Percentiles rank a stretch among this genome's conserved stretches.
These are phyloP conservation scores for Monosporascus sp. DNA, from an alignment of 2,329 filamentous ascomycete species.

Conservation along the genomic window DNA sequence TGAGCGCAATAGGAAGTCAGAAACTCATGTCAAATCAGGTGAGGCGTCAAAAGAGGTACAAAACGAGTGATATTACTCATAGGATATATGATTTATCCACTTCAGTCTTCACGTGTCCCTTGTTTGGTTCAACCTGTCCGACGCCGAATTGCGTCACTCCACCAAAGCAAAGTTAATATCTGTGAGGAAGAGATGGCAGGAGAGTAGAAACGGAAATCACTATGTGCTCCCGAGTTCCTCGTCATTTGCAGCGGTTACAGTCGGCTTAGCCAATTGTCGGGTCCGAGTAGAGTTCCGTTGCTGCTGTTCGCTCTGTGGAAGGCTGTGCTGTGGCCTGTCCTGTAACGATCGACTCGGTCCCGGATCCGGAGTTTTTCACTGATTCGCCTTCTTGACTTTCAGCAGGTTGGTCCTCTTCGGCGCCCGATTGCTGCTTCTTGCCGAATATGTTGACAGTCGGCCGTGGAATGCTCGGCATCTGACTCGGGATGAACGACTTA, in stretches of 20 bases:
- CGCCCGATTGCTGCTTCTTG: conserved; percentile 9
- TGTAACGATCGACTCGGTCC: conserved; percentile 3
- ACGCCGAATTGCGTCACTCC: too few species aligned
- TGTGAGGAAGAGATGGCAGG: too few species aligned
- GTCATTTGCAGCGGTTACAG: not conserved
- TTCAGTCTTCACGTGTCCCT: too few species aligned
- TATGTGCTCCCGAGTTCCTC: not conserved
- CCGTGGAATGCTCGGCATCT: conserved; percentile 27
- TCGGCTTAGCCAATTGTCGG: not conserved
- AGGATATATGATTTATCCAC: too few species aligned
- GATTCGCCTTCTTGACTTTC: conserved; percentile 1
- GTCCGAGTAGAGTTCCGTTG: not conserved
- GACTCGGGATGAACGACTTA: conserved; percentile 26
- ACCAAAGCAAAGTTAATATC: too few species aligned
- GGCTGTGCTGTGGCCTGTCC: not conserved
- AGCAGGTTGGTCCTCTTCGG: not conserved
- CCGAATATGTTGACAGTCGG: conserved; percentile 24
- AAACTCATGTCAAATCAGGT: too few species aligned
- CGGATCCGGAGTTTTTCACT: not conserved
- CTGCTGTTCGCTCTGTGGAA: not conserved
- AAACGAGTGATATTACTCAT: too few species aligned
- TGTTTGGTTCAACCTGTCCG: too few species aligned
- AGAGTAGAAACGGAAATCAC: too few species aligned
- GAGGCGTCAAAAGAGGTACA: too few species aligned
- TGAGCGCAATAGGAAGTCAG: too few species aligned